These are phyloP conservation scores for Penicillium tannophilum DNA, from an alignment of 495 filamentous ascomycete species.

Conservation along the genomic window DNA sequence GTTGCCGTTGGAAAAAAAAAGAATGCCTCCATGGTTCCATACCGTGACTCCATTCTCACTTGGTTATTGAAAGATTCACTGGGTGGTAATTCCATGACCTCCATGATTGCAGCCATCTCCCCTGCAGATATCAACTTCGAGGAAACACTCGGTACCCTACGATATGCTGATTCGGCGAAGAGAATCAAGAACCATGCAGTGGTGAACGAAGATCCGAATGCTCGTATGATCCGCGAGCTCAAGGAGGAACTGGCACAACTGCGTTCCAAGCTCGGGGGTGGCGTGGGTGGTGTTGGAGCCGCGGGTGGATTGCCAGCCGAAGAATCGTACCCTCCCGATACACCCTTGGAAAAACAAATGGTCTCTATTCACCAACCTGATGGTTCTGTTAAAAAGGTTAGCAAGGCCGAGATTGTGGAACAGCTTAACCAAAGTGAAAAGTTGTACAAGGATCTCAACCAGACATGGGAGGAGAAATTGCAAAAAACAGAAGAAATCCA, in stretches of 20 bases:
- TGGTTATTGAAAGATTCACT: conserved; percentile 98
- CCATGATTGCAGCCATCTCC: conserved; percentile 99
- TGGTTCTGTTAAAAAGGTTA: conserved; percentile 89
- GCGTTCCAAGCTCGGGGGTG: conserved; percentile 81
- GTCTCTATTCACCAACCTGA: conserved; percentile 89
- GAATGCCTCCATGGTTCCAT: conserved; percentile 83
- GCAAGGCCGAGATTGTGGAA: conserved; percentile 97
- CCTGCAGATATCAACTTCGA: conserved; percentile 99
- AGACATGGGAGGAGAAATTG: conserved; percentile 98
- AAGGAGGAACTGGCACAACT: conserved; percentile 92
- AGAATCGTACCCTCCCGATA: conserved; percentile 86
- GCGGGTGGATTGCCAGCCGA: conserved; percentile 56
- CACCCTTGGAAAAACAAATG: conserved; percentile 91
- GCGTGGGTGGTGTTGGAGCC: conserved; percentile 46
- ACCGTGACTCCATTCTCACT: conserved; percentile 94
- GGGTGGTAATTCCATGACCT: conserved; percentile 98
- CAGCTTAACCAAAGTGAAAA: conserved; percentile 96
- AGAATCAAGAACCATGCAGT: conserved; percentile 99
- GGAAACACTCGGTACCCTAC: conserved; percentile 91
- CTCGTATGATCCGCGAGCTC: conserved; percentile 96
- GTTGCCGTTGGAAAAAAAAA: conserved; percentile 86
- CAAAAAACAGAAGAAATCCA: conserved; percentile 94
- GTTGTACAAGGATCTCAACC: conserved; percentile 92
- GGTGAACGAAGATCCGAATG: conserved; percentile 98
- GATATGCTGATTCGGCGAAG: conserved; percentile 97